Percentiles rank a stretch among this genome's conserved stretches.
These are phyloP conservation scores for Geum urbanum DNA, from an alignment of 306 rosid species.

Conservation along the genomic window DNA sequence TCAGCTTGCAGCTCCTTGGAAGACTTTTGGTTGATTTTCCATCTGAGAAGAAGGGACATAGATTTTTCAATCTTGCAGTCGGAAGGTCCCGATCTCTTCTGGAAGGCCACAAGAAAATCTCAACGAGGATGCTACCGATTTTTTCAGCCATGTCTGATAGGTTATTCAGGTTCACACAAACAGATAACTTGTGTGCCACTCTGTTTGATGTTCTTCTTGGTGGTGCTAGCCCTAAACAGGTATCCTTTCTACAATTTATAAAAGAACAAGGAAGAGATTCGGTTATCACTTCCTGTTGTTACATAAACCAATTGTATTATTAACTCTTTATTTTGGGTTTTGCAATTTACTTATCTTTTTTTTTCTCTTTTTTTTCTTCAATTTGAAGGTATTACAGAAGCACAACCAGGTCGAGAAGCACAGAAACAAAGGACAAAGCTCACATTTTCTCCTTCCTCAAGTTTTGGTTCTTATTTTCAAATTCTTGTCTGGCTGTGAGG, in stretches of 20 bases:
- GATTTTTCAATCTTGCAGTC: constrained; percentile 72
- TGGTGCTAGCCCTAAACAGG: constrained; percentile 99
- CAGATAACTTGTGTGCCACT: constrained; percentile 85
- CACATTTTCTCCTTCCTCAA: constrained; percentile 91
- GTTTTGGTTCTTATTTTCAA: constrained; percentile 76
- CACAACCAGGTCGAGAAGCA: constrained; percentile 63
- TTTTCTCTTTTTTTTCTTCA: background rate
- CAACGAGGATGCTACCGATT: constrained; percentile 64
- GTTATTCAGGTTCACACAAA: constrained; percentile 82
- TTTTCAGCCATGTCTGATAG: constrained; percentile 78
- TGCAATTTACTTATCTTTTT: constrained; percentile 5
- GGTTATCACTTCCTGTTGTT: background rate
- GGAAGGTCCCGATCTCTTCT: constrained; percentile 62
- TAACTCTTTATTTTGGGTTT: background rate
- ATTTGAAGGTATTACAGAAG: constrained; percentile 80
- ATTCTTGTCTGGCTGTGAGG: constrained; percentile 74
- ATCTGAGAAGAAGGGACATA: constrained; percentile 84
- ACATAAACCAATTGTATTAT: background rate
- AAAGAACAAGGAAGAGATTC: background rate
- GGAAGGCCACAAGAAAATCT: constrained; percentile 56
- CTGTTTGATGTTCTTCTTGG: constrained; percentile 98
- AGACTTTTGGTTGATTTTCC: constrained; percentile 91
- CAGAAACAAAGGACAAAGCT: constrained; percentile 58
- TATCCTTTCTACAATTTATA: constrained; percentile 22
- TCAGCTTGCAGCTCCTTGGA: constrained; percentile 90